Conservation (phyloP, 2,329 filamentous ascomycete genomes). For the Neobulgaria alba region DNA sequence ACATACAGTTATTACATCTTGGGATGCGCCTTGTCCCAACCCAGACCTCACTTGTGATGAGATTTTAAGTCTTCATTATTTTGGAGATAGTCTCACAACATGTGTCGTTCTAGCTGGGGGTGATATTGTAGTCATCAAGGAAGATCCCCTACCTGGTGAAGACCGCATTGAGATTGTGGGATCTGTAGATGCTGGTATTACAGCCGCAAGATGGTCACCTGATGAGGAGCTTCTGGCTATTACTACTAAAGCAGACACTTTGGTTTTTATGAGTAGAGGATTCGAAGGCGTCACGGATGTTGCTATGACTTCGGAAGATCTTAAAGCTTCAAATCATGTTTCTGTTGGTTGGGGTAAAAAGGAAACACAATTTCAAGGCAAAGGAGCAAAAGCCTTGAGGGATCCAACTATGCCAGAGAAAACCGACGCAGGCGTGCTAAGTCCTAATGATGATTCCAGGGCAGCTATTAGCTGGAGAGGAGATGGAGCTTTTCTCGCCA, state of each 20-base stretch:
- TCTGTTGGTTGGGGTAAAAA: slow-evolving; percentile 98
- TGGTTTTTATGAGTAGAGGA: slow-evolving; percentile 85
- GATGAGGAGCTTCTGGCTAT: slow-evolving; percentile 88
- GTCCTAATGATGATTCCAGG: slow-evolving; percentile 60
- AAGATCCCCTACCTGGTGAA: slow-evolving; percentile 56
- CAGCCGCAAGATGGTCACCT: slow-evolving; percentile 84
- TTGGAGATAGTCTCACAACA: slow-evolving; percentile 67
- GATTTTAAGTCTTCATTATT: slow-evolving; percentile 74
- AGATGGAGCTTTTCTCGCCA: slow-evolving; percentile 81
- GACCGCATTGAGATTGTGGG: slow-evolving; percentile 92
- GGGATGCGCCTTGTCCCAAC: slow-evolving; percentile 77
- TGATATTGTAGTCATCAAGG: slow-evolving; percentile 79
- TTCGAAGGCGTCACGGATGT: slow-evolving; percentile 80
- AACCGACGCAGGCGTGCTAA: slow-evolving; percentile 74
- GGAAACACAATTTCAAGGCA: slow-evolving; percentile 95
- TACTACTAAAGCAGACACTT: slow-evolving; percentile 67
- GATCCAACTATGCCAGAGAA: slow-evolving; percentile 94
- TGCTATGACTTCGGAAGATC: slow-evolving; percentile 63
- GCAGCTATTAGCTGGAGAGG: slow-evolving; percentile 81
- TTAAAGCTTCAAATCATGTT: slow-evolving; percentile 84
- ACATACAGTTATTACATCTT: slow-evolving; percentile 56
- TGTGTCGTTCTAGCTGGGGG: slow-evolving; percentile 83
- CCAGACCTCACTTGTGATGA: slow-evolving; percentile 68
- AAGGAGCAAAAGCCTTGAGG: slow-evolving; percentile 73
- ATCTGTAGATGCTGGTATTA: slow-evolving; percentile 85